Conservation (phyloP, 371 early-diverging fungal species). For the Mucor indicus region DNA sequence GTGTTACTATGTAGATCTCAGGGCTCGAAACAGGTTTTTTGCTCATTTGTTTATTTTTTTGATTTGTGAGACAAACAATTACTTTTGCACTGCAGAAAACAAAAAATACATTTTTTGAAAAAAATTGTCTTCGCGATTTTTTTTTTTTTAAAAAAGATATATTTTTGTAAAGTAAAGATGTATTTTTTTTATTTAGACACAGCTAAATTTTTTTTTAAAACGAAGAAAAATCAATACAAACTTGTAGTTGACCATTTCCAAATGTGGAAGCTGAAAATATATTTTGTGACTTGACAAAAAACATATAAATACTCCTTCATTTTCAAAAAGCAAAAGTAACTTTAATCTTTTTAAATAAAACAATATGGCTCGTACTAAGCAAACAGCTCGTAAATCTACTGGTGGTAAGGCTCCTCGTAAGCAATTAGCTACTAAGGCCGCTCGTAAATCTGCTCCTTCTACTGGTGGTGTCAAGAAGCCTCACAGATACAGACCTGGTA, state of each 20-base stretch:
- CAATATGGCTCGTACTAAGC: slow-evolving; percentile 95
- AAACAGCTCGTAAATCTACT: slow-evolving; percentile 98
- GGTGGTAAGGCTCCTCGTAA: slow-evolving; percentile 98
- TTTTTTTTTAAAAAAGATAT: no score
- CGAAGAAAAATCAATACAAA: slow-evolving; percentile 6
- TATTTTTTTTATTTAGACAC: slow-evolving; percentile 6
- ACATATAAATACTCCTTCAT: slow-evolving; percentile 15
- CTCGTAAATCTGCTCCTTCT: slow-evolving; percentile 50
- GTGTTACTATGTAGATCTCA: no score
- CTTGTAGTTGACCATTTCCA: no score
- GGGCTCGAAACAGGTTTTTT: no score
- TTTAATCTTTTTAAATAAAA: no score
- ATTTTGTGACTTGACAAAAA: slow-evolving; percentile 7
- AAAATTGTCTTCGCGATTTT: no score
- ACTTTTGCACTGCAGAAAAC: no score
- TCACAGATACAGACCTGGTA: slow-evolving; percentile 84
- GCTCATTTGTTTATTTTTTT: no score
- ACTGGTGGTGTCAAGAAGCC: slow-evolving; percentile 73
- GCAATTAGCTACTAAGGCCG: slow-evolving; percentile 96
- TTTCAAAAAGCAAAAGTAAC: no score
- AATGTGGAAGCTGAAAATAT: no score
- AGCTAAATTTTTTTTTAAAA: slow-evolving; percentile 8
- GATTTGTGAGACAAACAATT: no score
- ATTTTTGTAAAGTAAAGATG: background rate
- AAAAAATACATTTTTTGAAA: no score